phyloP scores from a whole-genome alignment of 2,329 filamentous ascomycete species.

The Pestalotiopsis sp. region DNA sequence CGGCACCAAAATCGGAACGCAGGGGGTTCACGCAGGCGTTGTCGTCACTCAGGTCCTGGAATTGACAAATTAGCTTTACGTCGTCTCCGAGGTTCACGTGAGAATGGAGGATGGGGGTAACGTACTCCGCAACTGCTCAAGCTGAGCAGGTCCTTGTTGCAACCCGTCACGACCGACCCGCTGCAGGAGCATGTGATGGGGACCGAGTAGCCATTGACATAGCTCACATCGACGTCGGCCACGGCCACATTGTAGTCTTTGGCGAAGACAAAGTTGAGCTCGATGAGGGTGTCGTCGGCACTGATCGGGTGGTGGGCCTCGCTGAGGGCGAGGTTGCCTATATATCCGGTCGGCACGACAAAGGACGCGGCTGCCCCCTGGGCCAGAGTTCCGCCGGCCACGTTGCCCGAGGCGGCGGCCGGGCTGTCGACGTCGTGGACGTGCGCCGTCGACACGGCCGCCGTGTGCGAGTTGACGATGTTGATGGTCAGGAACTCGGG shows the following conservation, averaged over 20 bases:
- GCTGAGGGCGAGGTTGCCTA: slow-evolving; percentile 20
- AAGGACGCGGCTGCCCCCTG: slow-evolving; percentile 11
- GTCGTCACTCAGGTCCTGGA: neutral
- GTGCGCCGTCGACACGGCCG: slow-evolving; percentile 17
- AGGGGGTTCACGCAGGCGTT: slow-evolving; percentile 21
- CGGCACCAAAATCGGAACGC: slow-evolving; percentile 8
- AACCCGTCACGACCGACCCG: slow-evolving; percentile 17
- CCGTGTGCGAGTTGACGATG: slow-evolving; percentile 14
- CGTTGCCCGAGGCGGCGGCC: slow-evolving; percentile 10
- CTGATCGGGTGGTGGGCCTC: slow-evolving; percentile 9
- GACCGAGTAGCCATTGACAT: slow-evolving; percentile 22
- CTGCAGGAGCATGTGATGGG: slow-evolving; percentile 22
- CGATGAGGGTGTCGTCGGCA: slow-evolving; percentile 15
- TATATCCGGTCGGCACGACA: slow-evolving; percentile 21
- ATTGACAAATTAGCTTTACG: neutral
- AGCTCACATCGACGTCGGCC: slow-evolving; percentile 21
- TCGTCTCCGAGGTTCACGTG: neutral
- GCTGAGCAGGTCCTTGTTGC: slow-evolving; percentile 21
- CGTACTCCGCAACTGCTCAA: slow-evolving; percentile 18
- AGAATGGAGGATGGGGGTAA: neutral
- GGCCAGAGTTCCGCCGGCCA: slow-evolving; percentile 16
- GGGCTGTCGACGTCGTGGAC: slow-evolving; percentile 13
- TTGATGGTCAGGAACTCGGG: slow-evolving; percentile 16
- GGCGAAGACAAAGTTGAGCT: slow-evolving; percentile 16
- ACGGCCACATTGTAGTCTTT: slow-evolving; percentile 5